Conservation (phyloP, 257 asterid species). For the Gentiana macrophylla region DNA sequence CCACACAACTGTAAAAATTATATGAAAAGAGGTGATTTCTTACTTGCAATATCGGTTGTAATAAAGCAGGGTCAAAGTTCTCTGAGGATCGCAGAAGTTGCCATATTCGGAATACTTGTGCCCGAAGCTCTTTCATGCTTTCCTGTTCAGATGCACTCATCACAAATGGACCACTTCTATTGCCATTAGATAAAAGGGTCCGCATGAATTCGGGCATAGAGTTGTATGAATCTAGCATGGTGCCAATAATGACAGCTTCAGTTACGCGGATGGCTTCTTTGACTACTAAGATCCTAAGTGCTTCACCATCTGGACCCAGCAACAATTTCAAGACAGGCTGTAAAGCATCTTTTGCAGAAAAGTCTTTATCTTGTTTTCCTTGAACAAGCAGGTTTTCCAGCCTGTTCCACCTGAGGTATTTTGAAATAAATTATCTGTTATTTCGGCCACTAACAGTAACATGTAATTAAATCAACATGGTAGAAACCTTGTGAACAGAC, state of each 20-base stretch:
- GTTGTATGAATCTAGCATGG: conserved; percentile 65
- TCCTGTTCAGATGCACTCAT: conserved; percentile 56
- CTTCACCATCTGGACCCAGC: conserved; percentile 80
- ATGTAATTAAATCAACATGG: conserved; percentile 9
- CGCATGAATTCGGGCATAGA: conserved; percentile 43
- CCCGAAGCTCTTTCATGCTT: conserved; percentile 78
- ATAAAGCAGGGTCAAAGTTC: conserved; percentile 70
- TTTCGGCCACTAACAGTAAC: conserved; percentile 2
- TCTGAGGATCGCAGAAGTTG: conserved; percentile 64
- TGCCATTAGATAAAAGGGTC: conserved; percentile 40
- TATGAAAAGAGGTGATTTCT: neutral
- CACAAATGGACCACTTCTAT: conserved; percentile 42
- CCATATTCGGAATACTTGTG: conserved; percentile 89
- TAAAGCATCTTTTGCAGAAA: conserved; percentile 86
- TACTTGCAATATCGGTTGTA: conserved; percentile 90
- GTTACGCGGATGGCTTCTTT: conserved; percentile 79
- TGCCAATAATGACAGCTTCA: conserved; percentile 77
- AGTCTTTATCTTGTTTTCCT: conserved; percentile 82
- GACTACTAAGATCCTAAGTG: conserved; percentile 65
- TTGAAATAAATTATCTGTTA: conserved; percentile 1
- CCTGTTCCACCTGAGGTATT: conserved; percentile 82
- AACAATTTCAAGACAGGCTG: conserved; percentile 92
- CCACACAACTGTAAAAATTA: too few relatives aligned
- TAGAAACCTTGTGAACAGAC: conserved; percentile 10
- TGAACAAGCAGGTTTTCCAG: conserved; percentile 93